Conservation (phyloP, 164 flowering plant genomes). For the Buxus sempervirens region DNA sequence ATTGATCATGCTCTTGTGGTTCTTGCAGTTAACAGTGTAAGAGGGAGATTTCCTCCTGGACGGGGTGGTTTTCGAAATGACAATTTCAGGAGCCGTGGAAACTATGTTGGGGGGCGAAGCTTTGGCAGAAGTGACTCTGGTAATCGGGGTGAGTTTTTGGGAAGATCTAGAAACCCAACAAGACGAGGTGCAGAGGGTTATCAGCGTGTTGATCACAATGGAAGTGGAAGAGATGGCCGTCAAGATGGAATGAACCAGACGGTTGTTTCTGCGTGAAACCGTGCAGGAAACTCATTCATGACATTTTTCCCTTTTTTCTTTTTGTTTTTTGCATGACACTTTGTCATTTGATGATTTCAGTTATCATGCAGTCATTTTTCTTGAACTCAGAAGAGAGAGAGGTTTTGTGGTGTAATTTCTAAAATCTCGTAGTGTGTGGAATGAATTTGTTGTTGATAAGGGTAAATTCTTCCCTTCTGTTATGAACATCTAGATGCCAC, state of each 20-base stretch:
- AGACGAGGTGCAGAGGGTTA: slow-evolving; percentile 46
- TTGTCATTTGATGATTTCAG: slow-evolving; percentile 11
- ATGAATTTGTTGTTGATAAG: background rate
- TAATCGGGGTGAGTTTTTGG: slow-evolving; percentile 54
- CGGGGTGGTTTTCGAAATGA: slow-evolving; percentile 59
- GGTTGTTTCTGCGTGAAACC: slow-evolving; percentile 18
- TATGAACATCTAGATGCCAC: no score
- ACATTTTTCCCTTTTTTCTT: background rate
- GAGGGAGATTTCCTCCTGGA: slow-evolving; percentile 52
- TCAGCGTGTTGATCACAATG: slow-evolving; percentile 49
- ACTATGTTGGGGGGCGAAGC: slow-evolving; percentile 46
- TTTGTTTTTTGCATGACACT: slow-evolving; percentile 9
- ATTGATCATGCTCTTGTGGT: slow-evolving; percentile 11
- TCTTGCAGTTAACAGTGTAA: slow-evolving; percentile 52
- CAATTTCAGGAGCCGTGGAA: slow-evolving; percentile 59
- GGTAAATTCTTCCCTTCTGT: background rate
- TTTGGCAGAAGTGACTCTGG: slow-evolving; percentile 61
- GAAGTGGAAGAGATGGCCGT: slow-evolving; percentile 49
- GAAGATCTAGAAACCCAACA: slow-evolving; percentile 38
- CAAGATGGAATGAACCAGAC: slow-evolving; percentile 28
- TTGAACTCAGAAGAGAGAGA: slow-evolving; percentile 7
- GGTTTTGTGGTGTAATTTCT: slow-evolving; percentile 11
- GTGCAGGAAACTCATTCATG: background rate
- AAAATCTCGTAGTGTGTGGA: background rate
- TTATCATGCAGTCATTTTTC: slow-evolving; percentile 15